Evolutionary conservation across 768 basidiomycete species (phyloP), one percentile per base, ranked within the genome.

Genomic region (Cystobasidium tubakii): DNA sequence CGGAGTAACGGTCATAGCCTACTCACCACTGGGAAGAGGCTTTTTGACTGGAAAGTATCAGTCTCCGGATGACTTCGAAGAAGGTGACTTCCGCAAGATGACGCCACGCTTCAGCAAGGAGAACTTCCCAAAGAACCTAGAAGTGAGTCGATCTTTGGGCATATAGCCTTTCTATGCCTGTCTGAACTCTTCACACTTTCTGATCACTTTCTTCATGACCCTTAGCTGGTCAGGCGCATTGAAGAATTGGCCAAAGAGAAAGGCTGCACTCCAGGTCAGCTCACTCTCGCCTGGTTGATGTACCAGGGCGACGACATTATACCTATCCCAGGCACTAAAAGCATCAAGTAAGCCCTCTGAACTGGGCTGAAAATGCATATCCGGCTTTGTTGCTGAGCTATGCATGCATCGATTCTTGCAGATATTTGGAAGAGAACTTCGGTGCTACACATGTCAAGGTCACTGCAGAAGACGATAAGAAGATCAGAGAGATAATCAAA

Each of bases 401-500:
- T 31, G 25, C 10, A 6, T 63, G 6, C 72, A 53, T 62, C n/a
- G 73, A 57, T 34, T n/a, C 44, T 12, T 21, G 81, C 81, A n/a
- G 79, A 78, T 67, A 84, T 39, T 83, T 85, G 17, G 74, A 82
- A 46, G 84, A 87, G 76, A 86, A 86, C 60, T 79, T 84, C 66
- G 78, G 78, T n/a, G 84, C 83, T 0, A 83, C 82, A 34, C 80
- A 85, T 39, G 77, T 87, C 33, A 79, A 76, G 57, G 80, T 87
- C 34, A 79, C 82, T 21, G 75, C 80, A 1, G 80, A 80, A 12
- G 87, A 87, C 53, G 55, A 83, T 57, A 76, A 80, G 62, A 82
- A 83, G 67, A 82, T 87, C 57, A 79, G 83, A 53, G 76, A 80
- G 29, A 42, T 74, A 10, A 55, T 74, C 33, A 53, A 74, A n/a